Evolutionary conservation across 2,329 filamentous ascomycete species (phyloP).

Genomic region (Neospermospora avenae): DNA sequence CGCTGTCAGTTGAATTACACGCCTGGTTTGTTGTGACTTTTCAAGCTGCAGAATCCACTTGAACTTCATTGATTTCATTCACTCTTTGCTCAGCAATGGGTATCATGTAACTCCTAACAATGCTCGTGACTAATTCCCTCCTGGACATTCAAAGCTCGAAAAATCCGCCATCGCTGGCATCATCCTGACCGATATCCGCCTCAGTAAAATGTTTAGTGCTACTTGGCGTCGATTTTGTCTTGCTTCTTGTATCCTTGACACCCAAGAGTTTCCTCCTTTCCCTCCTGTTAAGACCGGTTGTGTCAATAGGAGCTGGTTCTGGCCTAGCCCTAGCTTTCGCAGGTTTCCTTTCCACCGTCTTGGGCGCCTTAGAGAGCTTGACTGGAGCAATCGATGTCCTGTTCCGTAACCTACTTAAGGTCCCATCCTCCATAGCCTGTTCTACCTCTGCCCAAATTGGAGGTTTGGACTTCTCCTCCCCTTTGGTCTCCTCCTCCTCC

Average conservation of each 20-base stretch:
- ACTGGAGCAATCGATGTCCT: conserved; percentile 17
- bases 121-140: neutral
- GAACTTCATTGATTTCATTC: neutral
- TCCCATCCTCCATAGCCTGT: conserved; percentile 57
- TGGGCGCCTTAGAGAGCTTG: conserved; percentile 9
- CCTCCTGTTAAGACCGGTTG: conserved; percentile 32
- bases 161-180: conserved; percentile 55
- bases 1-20: too few relatives aligned
- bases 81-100: neutral
- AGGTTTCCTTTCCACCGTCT: conserved; percentile 18
- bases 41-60: neutral
- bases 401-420: conserved; percentile 32
- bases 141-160: conserved; percentile 42
- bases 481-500: conserved; percentile 22
- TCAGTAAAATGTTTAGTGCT: conserved; percentile 18
- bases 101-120: conserved; percentile 6
- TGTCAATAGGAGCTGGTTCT: conserved; percentile 23
- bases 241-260: conserved; percentile 15
- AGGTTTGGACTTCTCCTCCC: conserved; percentile 34
- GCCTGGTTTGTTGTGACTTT: too few relatives aligned
- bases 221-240: conserved; percentile 26
- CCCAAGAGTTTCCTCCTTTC: conserved; percentile 30
- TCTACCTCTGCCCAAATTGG: conserved; percentile 69
- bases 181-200: conserved; percentile 36
- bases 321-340: conserved; percentile 21